phyloP scores from a whole-genome alignment of 179 eudicot genomes.

The Beta corolliflora region DNA sequence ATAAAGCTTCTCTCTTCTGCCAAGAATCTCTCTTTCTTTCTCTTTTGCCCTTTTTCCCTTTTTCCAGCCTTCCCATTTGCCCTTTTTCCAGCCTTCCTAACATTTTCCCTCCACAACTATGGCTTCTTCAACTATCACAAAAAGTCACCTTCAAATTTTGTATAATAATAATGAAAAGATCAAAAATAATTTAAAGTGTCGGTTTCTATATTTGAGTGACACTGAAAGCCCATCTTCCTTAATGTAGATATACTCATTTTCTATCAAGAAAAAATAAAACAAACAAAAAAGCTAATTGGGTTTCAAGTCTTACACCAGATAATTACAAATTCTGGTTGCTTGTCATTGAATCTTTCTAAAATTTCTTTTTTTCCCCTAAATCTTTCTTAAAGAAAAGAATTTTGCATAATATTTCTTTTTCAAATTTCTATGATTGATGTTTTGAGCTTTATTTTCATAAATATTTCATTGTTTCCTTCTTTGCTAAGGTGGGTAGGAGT shows the following conservation, averaged over 20 bases:
- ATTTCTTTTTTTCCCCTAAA: neutral
- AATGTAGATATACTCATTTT: slow-evolving; percentile 10
- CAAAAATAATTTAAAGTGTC: neutral
- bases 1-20: slow-evolving; percentile 22
- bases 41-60: slow-evolving; percentile 8
- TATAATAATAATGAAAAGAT: neutral
- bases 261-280: neutral
- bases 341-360: slow-evolving; percentile 11
- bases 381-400: neutral
- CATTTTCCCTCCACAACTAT: slow-evolving; percentile 32
- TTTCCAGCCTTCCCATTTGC: slow-evolving; percentile 9
- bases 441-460: neutral
- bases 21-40: slow-evolving; percentile 30
- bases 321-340: neutral
- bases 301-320: neutral
- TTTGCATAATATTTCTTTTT: neutral
- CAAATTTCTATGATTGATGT: slow-evolving; percentile 1
- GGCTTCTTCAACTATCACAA: slow-evolving; percentile 13
- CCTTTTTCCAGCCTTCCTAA: too few species aligned
- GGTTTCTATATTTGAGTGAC: slow-evolving; percentile 23
- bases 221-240: slow-evolving; percentile 19
- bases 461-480: slow-evolving; percentile 10
- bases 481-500: slow-evolving; percentile 1
- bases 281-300: neutral
- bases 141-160: neutral